Base-by-base conservation (phyloP, 805 yeast species). In the Starmerella ratchasimensis region DNA sequence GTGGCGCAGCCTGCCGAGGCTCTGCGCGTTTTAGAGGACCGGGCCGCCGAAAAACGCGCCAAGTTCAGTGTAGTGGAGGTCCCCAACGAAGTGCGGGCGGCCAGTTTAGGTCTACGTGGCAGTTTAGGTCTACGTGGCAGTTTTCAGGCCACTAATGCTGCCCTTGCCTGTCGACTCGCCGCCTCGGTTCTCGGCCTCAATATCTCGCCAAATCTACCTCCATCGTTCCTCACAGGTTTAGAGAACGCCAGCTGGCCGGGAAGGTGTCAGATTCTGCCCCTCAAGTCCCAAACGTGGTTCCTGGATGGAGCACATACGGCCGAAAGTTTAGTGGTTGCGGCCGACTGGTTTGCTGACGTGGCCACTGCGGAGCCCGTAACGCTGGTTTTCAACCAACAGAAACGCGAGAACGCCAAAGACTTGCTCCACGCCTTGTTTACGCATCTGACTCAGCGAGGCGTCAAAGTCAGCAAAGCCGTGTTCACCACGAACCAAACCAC, bases 221-320 rank as follows among this genome's bases (percentile, higher is more conserved):
- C 20, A 35, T 41, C 25, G 22, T 48, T 51, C 31, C 34, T 43
- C 9, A 23, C 21, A 0, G 56, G 50, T 3, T 39, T 52, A 4
- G 42, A 46, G 19, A 21, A 31, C 3, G 47, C 53, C 1, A 61
- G 65, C 31, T 90, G 97, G 95, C 90, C 90, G n/a, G 99, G 99
- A 1, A 67, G 99, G 49, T 88, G 97, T 50, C 96, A 93, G 60
- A 66, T 73, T 2, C 58, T 82, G 22, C 43, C 49, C 5, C 39
- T 39, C 1, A 67, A 62, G 18, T 62, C 63, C 19, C 58, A 61
- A 13, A 59, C 77, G 14, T 90, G 95, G 94, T 76, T 61, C 46
- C 60, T 88, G 13, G 99, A 90, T 60, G 99, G 99, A 15, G 97
- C 98, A 0, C 99, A 90, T 51, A 90, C 98, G 0, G 61, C 69